phyloP scores from a whole-genome alignment of 2,329 filamentous ascomycete genomes.

The Exophiala sp. region DNA sequence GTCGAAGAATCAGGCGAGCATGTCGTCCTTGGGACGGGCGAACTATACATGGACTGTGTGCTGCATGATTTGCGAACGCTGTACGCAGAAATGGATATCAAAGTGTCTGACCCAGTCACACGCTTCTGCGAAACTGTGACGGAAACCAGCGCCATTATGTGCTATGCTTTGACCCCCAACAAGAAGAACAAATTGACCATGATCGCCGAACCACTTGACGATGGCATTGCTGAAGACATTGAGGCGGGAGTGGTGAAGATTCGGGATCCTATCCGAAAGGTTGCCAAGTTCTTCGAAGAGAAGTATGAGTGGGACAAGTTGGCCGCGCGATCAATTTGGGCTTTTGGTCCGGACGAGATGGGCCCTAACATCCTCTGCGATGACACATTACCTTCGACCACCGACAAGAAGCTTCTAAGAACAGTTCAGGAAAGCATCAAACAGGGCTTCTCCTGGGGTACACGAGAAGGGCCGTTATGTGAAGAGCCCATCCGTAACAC shows the following conservation, averaged over 20 bases:
- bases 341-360: slow-evolving; percentile 91
- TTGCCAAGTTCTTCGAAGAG: slow-evolving; percentile 94
- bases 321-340: slow-evolving; percentile 93
- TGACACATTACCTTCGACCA: slow-evolving; percentile 87
- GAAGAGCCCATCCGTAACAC: slow-evolving; percentile 99
- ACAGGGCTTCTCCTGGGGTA: slow-evolving; percentile 95
- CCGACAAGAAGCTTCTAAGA: slow-evolving; percentile 84
- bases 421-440: slow-evolving; percentile 86
- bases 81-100: slow-evolving; percentile 99
- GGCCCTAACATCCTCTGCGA: slow-evolving; percentile 95
- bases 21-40: slow-evolving; percentile 87
- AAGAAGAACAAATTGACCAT: slow-evolving; percentile 99
- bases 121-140: slow-evolving; percentile 97
- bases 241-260: slow-evolving; percentile 86
- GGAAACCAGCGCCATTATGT: slow-evolving; percentile 95
- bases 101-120: slow-evolving; percentile 95
- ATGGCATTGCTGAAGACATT: slow-evolving; percentile 91
- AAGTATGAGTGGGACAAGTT: slow-evolving; percentile 96
- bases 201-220: slow-evolving; percentile 91
- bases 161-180: slow-evolving; percentile 94
- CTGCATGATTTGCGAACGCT: slow-evolving; percentile 84
- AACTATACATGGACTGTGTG: slow-evolving; percentile 99
- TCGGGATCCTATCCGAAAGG: slow-evolving; percentile 84
- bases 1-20: slow-evolving; percentile 98
- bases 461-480: slow-evolving; percentile 88